These are phyloP conservation scores for Pistacia integerrima DNA, from an alignment of 345 rosid species.

Conservation along the genomic window DNA sequence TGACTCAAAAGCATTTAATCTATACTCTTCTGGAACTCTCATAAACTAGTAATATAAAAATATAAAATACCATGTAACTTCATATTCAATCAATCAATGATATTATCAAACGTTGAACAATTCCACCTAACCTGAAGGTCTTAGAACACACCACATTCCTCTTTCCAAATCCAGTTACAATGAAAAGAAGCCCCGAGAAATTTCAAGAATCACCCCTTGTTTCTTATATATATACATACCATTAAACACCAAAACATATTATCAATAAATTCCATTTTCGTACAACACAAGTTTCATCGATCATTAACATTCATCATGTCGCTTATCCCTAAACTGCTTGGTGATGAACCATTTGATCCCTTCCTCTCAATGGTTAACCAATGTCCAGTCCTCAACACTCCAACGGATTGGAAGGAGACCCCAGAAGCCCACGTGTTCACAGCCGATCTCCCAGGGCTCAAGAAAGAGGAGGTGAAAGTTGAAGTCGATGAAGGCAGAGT, in stretches of 20 bases:
- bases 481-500: slow-evolving; percentile 39
- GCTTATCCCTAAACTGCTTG: slow-evolving; percentile 32
- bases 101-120: too few relatives aligned
- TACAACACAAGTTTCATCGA: not conserved
- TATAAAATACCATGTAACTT: too few relatives aligned
- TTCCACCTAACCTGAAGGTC: slow-evolving; percentile 17
- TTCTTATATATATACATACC: slow-evolving; percentile 10
- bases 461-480: slow-evolving; percentile 50
- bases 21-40: slow-evolving; percentile 1
- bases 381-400: slow-evolving; percentile 52
- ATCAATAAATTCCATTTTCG: not conserved
- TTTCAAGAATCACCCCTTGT: slow-evolving; percentile 29
- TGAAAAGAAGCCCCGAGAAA: slow-evolving; percentile 32
- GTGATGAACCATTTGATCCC: slow-evolving; percentile 45
- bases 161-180: not conserved
- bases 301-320: slow-evolving; percentile 26
- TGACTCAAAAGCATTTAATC: not conserved
- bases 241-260: not conserved
- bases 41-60: too few relatives aligned
- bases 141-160: slow-evolving; percentile 25
- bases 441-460: slow-evolving; percentile 49
- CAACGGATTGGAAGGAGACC: slow-evolving; percentile 55
- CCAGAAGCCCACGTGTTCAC: slow-evolving; percentile 44
- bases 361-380: slow-evolving; percentile 49
- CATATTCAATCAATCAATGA: too few relatives aligned